Conservation (phyloP, 2,329 filamentous ascomycete species). For the Xylariaceae sp. region DNA sequence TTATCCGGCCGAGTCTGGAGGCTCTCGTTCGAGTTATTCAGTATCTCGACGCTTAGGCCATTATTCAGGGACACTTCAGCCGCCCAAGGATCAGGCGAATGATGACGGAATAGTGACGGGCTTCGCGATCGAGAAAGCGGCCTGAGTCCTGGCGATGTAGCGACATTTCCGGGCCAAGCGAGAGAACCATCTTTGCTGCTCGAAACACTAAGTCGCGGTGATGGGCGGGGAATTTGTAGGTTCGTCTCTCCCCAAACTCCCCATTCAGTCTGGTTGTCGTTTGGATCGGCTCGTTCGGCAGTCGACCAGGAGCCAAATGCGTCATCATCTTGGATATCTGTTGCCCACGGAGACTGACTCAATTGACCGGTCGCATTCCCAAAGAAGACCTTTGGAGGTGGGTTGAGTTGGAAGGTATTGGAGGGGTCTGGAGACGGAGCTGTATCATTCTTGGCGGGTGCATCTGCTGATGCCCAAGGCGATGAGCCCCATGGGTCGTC, state of each 20-base stretch:
- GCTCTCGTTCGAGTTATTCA: conserved; percentile 7
- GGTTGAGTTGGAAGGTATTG: conserved; percentile 37
- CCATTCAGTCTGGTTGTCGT: conserved; percentile 27
- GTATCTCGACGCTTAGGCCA: conserved; percentile 9
- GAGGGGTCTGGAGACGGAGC: conserved; percentile 29
- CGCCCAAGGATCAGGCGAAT: conserved; percentile 42
- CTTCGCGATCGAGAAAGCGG: conserved; percentile 30
- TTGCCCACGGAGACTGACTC: conserved; percentile 40
- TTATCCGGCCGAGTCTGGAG: conserved; percentile 2
- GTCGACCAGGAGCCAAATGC: conserved; percentile 38
- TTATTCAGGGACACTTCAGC: conserved; percentile 30
- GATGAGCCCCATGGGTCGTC: conserved; percentile 63
- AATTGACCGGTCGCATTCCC: conserved; percentile 29
- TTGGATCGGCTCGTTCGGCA: conserved; percentile 24
- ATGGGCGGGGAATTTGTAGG: conserved; percentile 27
- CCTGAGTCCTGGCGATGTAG: conserved; percentile 33
- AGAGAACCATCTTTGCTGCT: conserved; percentile 36
- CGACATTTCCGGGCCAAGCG: conserved; percentile 38
- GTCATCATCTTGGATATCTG: conserved; percentile 36
- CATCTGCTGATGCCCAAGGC: conserved; percentile 50
- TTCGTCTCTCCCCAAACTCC: conserved; percentile 29
- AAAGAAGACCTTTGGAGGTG: conserved; percentile 41
- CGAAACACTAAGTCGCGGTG: conserved; percentile 30
- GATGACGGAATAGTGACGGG: conserved; percentile 31
- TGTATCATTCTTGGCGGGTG: conserved; percentile 30